A percentile compares a stretch with the other conserved stretches of the same genome.
phyloP scores from a whole-genome alignment of 2,329 filamentous ascomycete genomes.

The Aspergillus hiratsukae region DNA sequence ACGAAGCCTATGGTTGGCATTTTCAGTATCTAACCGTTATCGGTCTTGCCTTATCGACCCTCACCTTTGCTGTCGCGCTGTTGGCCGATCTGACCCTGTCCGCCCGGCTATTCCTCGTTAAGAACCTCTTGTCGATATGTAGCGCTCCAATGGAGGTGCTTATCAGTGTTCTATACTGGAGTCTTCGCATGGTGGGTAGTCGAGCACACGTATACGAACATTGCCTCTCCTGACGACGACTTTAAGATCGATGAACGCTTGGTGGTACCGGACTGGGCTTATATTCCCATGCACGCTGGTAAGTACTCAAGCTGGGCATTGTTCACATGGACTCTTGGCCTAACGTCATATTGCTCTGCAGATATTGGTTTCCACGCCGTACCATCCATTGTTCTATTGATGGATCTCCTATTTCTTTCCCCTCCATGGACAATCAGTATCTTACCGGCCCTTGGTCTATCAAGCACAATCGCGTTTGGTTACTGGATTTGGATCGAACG shows the following conservation, averaged over 20 bases:
- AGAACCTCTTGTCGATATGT: constrained; percentile 55
- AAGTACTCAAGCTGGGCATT: constrained; percentile 6
- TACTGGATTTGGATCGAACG: constrained; percentile 64
- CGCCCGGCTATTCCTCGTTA: constrained; percentile 49
- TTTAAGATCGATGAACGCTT: constrained; percentile 42
- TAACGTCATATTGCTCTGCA: constrained; percentile 10
- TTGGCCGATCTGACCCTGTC: constrained; percentile 54
- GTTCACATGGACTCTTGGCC: neutral
- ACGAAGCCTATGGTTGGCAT: constrained; percentile 61
- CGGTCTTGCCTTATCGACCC: constrained; percentile 52
- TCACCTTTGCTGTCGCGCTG: constrained; percentile 52
- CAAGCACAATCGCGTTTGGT: constrained; percentile 49
- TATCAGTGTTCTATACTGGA: constrained; percentile 59
- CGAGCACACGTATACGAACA: no score
- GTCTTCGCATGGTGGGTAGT: constrained; percentile 45
- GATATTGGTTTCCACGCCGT: constrained; percentile 49
- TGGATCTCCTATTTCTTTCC: constrained; percentile 55
- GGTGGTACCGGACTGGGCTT: constrained; percentile 45
- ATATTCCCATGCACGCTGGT: constrained; percentile 37
- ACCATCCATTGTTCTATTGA: constrained; percentile 50
- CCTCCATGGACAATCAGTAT: constrained; percentile 58
- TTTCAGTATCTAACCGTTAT: constrained; percentile 63
- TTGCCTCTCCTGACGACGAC: constrained; percentile 1
- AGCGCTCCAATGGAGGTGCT: constrained; percentile 58
- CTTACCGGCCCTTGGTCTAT: constrained; percentile 48